Conservation (phyloP, 2,329 filamentous ascomycete species). For the Pyricularia sp. region DNA sequence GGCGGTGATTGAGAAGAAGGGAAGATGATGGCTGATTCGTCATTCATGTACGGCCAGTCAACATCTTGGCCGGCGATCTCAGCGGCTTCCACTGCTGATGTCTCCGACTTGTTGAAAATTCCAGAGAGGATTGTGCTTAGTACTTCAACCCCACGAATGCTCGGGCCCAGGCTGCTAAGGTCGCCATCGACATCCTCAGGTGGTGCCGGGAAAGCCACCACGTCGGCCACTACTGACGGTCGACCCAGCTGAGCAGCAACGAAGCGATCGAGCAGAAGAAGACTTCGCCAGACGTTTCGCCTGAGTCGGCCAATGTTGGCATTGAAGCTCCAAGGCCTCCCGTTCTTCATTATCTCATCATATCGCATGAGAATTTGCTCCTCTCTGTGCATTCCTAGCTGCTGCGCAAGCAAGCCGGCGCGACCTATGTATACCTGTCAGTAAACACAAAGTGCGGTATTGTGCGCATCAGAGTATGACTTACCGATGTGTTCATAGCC, state of each 20-base stretch:
- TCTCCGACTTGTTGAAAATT: conserved; percentile 46
- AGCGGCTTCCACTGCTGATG: conserved; percentile 43
- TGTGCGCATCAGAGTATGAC: conserved; percentile 5
- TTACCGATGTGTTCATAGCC: conserved; percentile 49
- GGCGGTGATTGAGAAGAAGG: neutral
- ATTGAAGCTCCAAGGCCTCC: conserved; percentile 3
- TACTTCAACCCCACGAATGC: conserved; percentile 42
- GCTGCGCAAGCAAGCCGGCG: conserved; percentile 1
- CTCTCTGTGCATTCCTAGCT: conserved; percentile 2
- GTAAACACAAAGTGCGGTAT: neutral
- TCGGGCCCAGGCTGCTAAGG: conserved; percentile 31
- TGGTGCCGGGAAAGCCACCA: conserved; percentile 40
- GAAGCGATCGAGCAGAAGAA: conserved; percentile 53
- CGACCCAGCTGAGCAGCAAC: conserved; percentile 49
- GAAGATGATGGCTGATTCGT: neutral
- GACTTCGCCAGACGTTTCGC: conserved; percentile 48
- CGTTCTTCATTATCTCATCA: conserved; percentile 2
- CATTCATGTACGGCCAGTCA: conserved; percentile 1
- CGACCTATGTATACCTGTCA: neutral
- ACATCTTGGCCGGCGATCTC: conserved; percentile 42
- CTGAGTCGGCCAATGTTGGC: conserved; percentile 31
- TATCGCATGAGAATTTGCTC: conserved; percentile 4
- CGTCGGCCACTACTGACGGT: conserved; percentile 47
- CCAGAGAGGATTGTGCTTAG: conserved; percentile 45
- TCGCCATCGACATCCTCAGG: conserved; percentile 10